Evolutionary conservation across 768 basidiomycete species (phyloP), one percentile per base, ranked within the genome.

Genomic region (Hebeloma cylindrosporum): DNA sequence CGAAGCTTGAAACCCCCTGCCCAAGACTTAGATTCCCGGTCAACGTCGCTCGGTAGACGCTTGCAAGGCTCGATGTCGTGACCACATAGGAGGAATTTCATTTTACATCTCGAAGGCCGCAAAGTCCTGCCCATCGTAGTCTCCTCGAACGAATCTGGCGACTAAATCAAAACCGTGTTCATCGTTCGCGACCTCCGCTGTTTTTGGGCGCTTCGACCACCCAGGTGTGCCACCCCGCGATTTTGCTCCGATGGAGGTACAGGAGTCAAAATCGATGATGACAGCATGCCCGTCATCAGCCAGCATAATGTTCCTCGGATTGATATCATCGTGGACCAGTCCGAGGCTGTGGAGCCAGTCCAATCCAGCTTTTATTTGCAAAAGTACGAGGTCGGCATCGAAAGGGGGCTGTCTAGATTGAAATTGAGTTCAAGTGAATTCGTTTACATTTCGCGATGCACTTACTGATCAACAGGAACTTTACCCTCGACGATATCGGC

Each of bases 311-410:
- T 62, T 60, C 16, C 26, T 32, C 7, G 56, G 58, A 29, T 56
- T 61, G 28, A 62, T 51, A 45, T 64, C 61, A 34, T 60, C 52
- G 39, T 60, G 56, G 27, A 61, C 59, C n/a, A 56, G 47, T 8
- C 56, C 61, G 28, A 54, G 46, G 17, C 26, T 43, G 40, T 61
- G 61, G 17, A 64, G 38, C 33, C 52, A 51, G 14, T 37, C 22
- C 8, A 64, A 28, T 5, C 53, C 62, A 5, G 40, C 44, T 5
- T 23, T 26, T 17, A 63, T 53, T 16, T 51, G 55, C 16, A 34
- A 34, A 6, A 50, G 27, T 9, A 56, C 27, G 10, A 20, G 10
- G 11, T 47, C 45, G 6, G 32, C 21, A 27, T 53, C 35, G 28
- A 53, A 47, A 9, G 45, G 51, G 8, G 51, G 54, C 16, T 20